phyloP scores from a whole-genome alignment of 768 basidiomycete genomes.

The Hortiboletus flavorubellus region DNA sequence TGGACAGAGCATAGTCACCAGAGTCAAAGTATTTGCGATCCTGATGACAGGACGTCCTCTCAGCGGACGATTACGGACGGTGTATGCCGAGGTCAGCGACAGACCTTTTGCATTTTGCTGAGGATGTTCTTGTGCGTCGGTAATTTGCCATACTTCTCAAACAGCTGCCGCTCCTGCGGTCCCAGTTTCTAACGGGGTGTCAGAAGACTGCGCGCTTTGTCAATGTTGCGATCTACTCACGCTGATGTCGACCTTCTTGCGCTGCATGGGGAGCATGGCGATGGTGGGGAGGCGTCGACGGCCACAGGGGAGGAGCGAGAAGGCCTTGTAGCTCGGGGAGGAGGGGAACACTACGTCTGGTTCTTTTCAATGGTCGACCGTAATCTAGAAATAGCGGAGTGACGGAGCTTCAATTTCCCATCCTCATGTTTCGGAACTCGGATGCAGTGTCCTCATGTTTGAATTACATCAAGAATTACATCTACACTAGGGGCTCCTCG shows the following conservation, averaged over 20 bases:
- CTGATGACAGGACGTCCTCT: slow-evolving; percentile 39
- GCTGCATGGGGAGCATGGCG: slow-evolving; percentile 69
- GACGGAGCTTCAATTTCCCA: slow-evolving; percentile 21
- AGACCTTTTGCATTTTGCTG: slow-evolving; percentile 92
- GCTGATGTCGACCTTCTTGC: slow-evolving; percentile 94
- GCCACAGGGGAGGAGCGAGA: slow-evolving; percentile 12
- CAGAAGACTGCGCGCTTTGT: slow-evolving; percentile 3
- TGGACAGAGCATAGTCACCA: slow-evolving; percentile 96
- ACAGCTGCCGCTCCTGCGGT: slow-evolving; percentile 91
- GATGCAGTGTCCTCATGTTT: slow-evolving; percentile 19
- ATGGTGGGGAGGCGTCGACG: slow-evolving; percentile 16
- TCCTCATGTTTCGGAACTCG: slow-evolving; percentile 34
- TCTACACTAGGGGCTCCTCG: slow-evolving; percentile 4
- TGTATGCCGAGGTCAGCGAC: slow-evolving; percentile 12
- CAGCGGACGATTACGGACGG: slow-evolving; percentile 2
- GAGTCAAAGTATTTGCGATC: slow-evolving; percentile 99
- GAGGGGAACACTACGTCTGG: neutral
- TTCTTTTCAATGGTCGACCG: slow-evolving; percentile 16
- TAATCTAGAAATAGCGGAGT: slow-evolving; percentile 28
- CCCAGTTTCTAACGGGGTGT: slow-evolving; percentile 59
- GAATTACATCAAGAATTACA: slow-evolving; percentile 13
- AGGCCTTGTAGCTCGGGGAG: slow-evolving; percentile 11
- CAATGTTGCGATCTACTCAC: slow-evolving; percentile 44
- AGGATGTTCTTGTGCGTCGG: slow-evolving; percentile 92
- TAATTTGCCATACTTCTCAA: slow-evolving; percentile 91